phyloP scores from a whole-genome alignment of 257 asterid species.

The Henckelia pumila region DNA sequence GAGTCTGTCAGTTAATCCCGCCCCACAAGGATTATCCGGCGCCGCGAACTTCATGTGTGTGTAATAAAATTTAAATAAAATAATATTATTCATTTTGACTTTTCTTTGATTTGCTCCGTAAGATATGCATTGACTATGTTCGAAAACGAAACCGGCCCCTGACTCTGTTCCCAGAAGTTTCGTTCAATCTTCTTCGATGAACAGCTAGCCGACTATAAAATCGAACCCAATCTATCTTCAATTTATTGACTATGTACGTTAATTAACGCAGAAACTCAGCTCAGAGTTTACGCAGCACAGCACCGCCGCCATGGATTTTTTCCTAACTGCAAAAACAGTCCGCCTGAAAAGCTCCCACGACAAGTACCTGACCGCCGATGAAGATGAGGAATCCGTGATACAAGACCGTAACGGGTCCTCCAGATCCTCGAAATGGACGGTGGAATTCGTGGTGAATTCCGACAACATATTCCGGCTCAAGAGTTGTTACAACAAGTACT shows the following conservation, averaged over 20 bases:
- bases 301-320: slow-evolving; percentile 62
- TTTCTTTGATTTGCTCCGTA: too few species aligned
- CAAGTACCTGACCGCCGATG: slow-evolving; percentile 62
- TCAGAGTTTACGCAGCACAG: slow-evolving; percentile 15
- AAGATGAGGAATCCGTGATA: slow-evolving; percentile 58
- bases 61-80: too few species aligned
- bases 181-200: neutral
- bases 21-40: too few species aligned
- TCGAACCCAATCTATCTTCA: neutral
- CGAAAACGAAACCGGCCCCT: neutral
- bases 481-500: slow-evolving; percentile 63
- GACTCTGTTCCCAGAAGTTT: neutral
- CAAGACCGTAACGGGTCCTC: slow-evolving; percentile 59
- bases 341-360: slow-evolving; percentile 60
- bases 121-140: neutral
- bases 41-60: too few species aligned
- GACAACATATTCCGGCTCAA: slow-evolving; percentile 50
- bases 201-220: neutral
- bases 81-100: too few species aligned
- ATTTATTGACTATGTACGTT: too few species aligned
- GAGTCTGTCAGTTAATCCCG: too few species aligned
- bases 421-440: slow-evolving; percentile 56
- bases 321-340: slow-evolving; percentile 55
- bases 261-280: slow-evolving; percentile 19
- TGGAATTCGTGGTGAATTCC: slow-evolving; percentile 46